These are phyloP conservation scores for Ashbya aceris DNA, from an alignment of 1,139 yeast genomes.

Conservation along the genomic window DNA sequence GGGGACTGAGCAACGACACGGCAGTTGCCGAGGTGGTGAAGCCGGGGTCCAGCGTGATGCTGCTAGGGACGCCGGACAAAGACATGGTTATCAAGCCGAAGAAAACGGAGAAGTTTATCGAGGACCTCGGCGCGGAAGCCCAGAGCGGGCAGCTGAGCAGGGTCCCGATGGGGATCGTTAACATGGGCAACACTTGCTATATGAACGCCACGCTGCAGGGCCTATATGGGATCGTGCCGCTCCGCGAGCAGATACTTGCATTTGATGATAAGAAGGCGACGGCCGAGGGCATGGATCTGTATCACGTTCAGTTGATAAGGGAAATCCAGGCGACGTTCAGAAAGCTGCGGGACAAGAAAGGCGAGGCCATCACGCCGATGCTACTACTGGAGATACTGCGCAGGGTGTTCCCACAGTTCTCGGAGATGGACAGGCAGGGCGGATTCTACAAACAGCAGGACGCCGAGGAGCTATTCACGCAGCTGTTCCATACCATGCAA, in stretches of 20 bases:
- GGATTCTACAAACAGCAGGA: slow-evolving; percentile 91
- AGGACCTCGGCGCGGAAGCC: slow-evolving; percentile 46
- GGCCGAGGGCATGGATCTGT: slow-evolving; percentile 25
- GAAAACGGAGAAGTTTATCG: slow-evolving; percentile 51
- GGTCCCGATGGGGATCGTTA: slow-evolving; percentile 75
- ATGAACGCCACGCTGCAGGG: slow-evolving; percentile 85
- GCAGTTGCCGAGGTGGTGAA: slow-evolving; percentile 35
- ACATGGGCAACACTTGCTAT: slow-evolving; percentile 92
- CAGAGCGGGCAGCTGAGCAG: slow-evolving; percentile 33
- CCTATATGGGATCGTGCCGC: slow-evolving; percentile 45
- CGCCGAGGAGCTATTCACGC: slow-evolving; percentile 94
- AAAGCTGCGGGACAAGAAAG: slow-evolving; percentile 36
- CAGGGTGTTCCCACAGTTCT: slow-evolving; percentile 75
- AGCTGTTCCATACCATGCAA: slow-evolving; percentile 50
- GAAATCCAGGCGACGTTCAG: slow-evolving; percentile 34
- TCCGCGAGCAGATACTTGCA: slow-evolving; percentile 23
- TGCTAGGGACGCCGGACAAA: slow-evolving; percentile 81
- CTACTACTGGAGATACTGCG: slow-evolving; percentile 57
- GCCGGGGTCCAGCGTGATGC: slow-evolving; percentile 66
- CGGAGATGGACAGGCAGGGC: slow-evolving; percentile 51
- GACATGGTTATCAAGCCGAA: slow-evolving; percentile 53
- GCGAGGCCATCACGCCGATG: slow-evolving; percentile 46
- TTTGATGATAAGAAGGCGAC: slow-evolving; percentile 13
- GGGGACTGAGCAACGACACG: slow-evolving; percentile 66
- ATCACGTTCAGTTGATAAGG: slow-evolving; percentile 30